Conservation (phyloP, 2,329 filamentous ascomycete species). For the Phaeosphaeria sp. region DNA sequence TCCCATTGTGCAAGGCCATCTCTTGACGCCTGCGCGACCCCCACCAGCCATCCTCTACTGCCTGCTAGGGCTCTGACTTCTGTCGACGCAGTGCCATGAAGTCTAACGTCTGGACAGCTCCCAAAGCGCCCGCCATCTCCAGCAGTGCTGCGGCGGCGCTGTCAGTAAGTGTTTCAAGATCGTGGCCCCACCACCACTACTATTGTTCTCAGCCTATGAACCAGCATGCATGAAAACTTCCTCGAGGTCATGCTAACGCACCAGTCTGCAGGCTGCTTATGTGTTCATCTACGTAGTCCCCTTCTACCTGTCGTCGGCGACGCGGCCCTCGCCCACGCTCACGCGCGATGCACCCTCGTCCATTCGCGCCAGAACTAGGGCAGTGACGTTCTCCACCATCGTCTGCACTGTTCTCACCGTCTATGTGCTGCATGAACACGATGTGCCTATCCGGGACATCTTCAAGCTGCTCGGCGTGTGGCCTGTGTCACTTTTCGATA, state of each 20-base stretch:
- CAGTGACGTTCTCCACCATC: conserved; percentile 77
- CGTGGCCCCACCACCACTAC: conserved; percentile 25
- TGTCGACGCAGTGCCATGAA: conserved; percentile 22
- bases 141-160: conserved; percentile 44
- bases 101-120: conserved; percentile 44
- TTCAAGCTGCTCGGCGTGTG: conserved; percentile 80
- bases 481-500: conserved; percentile 73
- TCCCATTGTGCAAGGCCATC: conserved; percentile 16
- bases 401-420: conserved; percentile 72
- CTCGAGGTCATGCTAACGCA: conserved; percentile 28
- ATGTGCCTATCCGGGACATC: conserved; percentile 59
- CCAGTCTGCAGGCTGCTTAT: conserved; percentile 68
- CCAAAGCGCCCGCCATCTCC: conserved; percentile 46
- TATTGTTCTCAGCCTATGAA: conserved; percentile 33
- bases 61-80: conserved; percentile 14
- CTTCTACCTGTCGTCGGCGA: conserved; percentile 82
- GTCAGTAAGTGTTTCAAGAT: conserved; percentile 48
- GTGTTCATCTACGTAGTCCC: conserved; percentile 90
- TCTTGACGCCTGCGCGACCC: conserved; percentile 35
- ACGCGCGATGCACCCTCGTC: conserved; percentile 88
- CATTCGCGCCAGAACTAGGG: conserved; percentile 83
- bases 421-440: conserved; percentile 66
- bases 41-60: conserved; percentile 25
- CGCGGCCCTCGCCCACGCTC: conserved; percentile 78
- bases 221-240: conserved; percentile 12